Base-by-base conservation (phyloP, 192 early-diverging fungal species). In the Coemansia sp. region DNA sequence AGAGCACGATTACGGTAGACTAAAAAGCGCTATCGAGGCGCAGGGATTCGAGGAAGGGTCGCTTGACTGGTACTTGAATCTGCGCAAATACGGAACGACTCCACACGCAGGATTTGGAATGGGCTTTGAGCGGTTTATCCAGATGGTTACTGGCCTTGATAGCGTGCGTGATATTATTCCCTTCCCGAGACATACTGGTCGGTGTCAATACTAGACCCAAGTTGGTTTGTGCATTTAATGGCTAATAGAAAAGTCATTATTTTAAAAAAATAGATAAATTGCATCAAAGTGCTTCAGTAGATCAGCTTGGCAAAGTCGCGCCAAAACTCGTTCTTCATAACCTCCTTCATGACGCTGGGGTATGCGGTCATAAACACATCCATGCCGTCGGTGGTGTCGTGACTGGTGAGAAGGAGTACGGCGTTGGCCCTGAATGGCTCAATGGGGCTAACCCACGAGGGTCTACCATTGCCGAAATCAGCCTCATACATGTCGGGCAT, bases 81-180 rank as follows among this genome's bases (percentile, higher is more conserved):
- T 97, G 67, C 86, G 94, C 71, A 87, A 88, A 66, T 97, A 80
- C 64, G 95, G 95, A n/a, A 82, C 85, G 0, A 87, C 86, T 0
- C 93, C 94, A 56, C 94, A 95, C 76, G 94, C 93, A 7, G 95
- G 95, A 17, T 97, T 87, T 85, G 95, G 95, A 5, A 86, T 97
- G 67, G 95, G 95, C 2, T 91, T 97, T 69, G 95, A 97, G 68
- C 76, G 95, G 19, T 91, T 89, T 50, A 70, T 97, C 29, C 76
- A 88, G 60, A 90, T 87, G 84, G 58, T 95, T 3, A 93, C 91
- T 32, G 94, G 94, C 5, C 77, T 93, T 41, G 87, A 91, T 1
- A 94, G 88, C 72, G 87, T 95, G 36, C 76, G 90, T 1, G 95
- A 97, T 60, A 85, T 93, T 7, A 83, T 89, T 15, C 82, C 86